Evolutionary conservation across 768 basidiomycete species (phyloP).

Genomic region (Leucosporidium scottii): DNA sequence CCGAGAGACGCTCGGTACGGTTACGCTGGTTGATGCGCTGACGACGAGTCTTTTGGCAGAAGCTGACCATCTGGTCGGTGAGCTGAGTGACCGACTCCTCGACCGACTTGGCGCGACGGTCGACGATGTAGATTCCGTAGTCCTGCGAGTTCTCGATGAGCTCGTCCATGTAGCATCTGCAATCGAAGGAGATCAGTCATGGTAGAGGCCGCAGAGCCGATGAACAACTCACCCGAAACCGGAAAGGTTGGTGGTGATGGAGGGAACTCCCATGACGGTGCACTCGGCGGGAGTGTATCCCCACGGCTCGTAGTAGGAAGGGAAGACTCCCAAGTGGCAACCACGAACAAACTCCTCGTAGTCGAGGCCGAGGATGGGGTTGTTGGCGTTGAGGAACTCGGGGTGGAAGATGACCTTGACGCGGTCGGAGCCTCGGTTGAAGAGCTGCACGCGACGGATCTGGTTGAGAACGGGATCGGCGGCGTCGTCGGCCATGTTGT

Average conservation of each 20-base stretch:
- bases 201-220: neutral
- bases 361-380: slow-evolving; percentile 92
- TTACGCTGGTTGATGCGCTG: slow-evolving; percentile 99
- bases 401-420: slow-evolving; percentile 99
- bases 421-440: slow-evolving; percentile 78
- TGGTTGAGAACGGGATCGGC: slow-evolving; percentile 92
- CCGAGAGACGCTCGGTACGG: slow-evolving; percentile 86
- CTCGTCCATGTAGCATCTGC: slow-evolving; percentile 65
- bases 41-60: slow-evolving; percentile 75
- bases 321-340: slow-evolving; percentile 97
- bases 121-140: slow-evolving; percentile 69
- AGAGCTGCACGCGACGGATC: slow-evolving; percentile 84
- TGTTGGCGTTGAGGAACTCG: slow-evolving; percentile 95
- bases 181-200: slow-evolving; percentile 60
- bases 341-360: slow-evolving; percentile 99
- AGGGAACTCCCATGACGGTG: slow-evolving; percentile 99
- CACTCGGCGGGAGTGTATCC: slow-evolving; percentile 92
- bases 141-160: slow-evolving; percentile 80
- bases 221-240: slow-evolving; percentile 65
- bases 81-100: slow-evolving; percentile 88
- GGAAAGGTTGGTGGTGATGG: slow-evolving; percentile 92
- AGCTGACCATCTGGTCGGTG: slow-evolving; percentile 63
- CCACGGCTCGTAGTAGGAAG: slow-evolving; percentile 47
- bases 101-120: slow-evolving; percentile 77
- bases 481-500: slow-evolving; percentile 94